Evolutionary conservation across 441 rosid genomes (phyloP).

Genomic region (Gossypium aridum): DNA sequence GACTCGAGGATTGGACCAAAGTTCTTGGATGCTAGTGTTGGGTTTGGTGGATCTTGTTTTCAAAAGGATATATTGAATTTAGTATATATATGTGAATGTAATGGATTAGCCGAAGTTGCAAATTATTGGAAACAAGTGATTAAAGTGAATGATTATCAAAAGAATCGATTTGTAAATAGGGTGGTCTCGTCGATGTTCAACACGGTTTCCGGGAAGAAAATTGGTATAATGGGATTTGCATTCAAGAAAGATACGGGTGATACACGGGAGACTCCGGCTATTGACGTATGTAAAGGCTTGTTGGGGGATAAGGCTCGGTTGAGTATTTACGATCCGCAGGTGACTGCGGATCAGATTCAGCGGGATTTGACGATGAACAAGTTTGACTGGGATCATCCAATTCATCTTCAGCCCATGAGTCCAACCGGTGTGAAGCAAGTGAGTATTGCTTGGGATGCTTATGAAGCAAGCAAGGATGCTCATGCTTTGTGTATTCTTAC

Average conservation of each 20-base stretch:
- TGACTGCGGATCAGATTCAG: slow-evolving; percentile 27
- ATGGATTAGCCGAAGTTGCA: slow-evolving; percentile 87
- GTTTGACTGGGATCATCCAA: slow-evolving; percentile 33
- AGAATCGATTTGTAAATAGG: slow-evolving; percentile 79
- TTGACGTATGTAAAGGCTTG: slow-evolving; percentile 31
- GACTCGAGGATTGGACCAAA: slow-evolving; percentile 85
- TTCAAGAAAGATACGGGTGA: slow-evolving; percentile 98
- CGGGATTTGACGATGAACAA: slow-evolving; percentile 27
- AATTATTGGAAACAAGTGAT: slow-evolving; percentile 95
- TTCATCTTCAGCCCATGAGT: slow-evolving; percentile 27
- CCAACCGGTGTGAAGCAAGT: slow-evolving; percentile 21
- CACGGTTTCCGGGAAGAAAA: slow-evolving; percentile 78
- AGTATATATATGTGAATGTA: slow-evolving; percentile 92
- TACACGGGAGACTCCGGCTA: slow-evolving; percentile 81
- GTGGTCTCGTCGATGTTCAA: slow-evolving; percentile 94
- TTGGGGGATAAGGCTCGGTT: slow-evolving; percentile 25
- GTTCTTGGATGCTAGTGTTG: slow-evolving; percentile 87
- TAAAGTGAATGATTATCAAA: slow-evolving; percentile 91
- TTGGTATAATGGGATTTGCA: slow-evolving; percentile 80
- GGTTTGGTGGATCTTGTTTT: slow-evolving; percentile 94
- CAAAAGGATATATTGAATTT: slow-evolving; percentile 87
- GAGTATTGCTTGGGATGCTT: slow-evolving; percentile 26
- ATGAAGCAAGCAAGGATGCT: slow-evolving; percentile 28
- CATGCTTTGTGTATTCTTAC: slow-evolving; percentile 34
- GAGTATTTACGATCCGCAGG: slow-evolving; percentile 36